Percentiles rank a stretch among this genome's conserved stretches.
These are phyloP conservation scores for Coniochaeta sp. DNA, from an alignment of 2,329 filamentous ascomycete genomes.

Conservation along the genomic window DNA sequence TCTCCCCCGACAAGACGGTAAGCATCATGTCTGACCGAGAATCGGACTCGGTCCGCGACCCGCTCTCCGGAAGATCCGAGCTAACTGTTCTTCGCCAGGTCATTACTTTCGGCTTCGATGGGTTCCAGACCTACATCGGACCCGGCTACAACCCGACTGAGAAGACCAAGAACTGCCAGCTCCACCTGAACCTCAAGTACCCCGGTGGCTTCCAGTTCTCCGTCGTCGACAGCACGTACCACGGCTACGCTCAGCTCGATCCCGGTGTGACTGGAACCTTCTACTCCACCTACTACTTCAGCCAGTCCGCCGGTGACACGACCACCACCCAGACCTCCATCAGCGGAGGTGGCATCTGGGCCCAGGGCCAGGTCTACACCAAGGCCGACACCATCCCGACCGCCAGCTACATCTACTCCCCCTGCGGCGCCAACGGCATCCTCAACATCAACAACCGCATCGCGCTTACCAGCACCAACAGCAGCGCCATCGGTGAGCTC, in stretches of 20 bases:
- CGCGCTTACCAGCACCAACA: constrained; percentile 27
- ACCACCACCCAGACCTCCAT: constrained; percentile 36
- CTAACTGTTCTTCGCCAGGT: constrained; percentile 18
- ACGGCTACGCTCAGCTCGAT: constrained; percentile 39
- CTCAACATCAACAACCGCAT: constrained; percentile 41
- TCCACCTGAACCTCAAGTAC: constrained; percentile 37
- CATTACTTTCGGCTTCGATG: constrained; percentile 38
- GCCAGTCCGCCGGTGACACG: constrained; percentile 33
- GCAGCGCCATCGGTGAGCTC: constrained; percentile 28
- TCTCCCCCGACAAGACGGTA: constrained; percentile 33
- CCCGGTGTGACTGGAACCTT: constrained; percentile 33
- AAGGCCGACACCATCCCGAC: constrained; percentile 36
- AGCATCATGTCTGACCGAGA: constrained; percentile 5
- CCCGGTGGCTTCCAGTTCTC: constrained; percentile 38
- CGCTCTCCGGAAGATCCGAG: background rate
- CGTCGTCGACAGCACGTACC: constrained; percentile 38
- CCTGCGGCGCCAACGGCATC: constrained; percentile 35
- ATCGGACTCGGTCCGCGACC: background rate
- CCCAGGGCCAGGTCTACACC: constrained; percentile 35
- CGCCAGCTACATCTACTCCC: constrained; percentile 34
- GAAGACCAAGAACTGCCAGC: constrained; percentile 38
- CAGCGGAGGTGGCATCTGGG: constrained; percentile 32
- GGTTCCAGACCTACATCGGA: constrained; percentile 39
- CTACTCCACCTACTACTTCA: constrained; percentile 40
- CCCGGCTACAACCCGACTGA: constrained; percentile 27